Conservation (phyloP, 768 basidiomycete genomes). For the Cystofilobasidium macerans region DNA sequence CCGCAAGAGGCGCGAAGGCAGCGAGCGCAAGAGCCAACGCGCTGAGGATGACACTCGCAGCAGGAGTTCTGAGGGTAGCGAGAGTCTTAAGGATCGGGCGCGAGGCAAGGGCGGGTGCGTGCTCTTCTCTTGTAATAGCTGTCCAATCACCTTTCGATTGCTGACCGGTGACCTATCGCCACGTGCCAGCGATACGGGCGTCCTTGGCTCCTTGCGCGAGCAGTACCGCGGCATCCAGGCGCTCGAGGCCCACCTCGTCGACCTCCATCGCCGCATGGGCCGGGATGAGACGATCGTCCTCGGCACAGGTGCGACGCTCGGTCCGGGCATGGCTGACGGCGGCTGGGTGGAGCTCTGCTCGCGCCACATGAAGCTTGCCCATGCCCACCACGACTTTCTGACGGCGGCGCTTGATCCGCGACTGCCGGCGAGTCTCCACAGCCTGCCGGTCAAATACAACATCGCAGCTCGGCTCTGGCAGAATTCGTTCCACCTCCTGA, state of each 20-base stretch:
- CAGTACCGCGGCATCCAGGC: slow-evolving; percentile 66
- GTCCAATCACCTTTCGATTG: background rate
- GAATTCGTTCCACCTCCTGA: slow-evolving; percentile 74
- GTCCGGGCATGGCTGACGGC: slow-evolving; percentile 31
- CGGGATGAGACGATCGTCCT: slow-evolving; percentile 40
- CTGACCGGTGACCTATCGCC: slow-evolving; percentile 32
- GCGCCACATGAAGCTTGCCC: slow-evolving; percentile 82
- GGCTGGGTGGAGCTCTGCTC: slow-evolving; percentile 41
- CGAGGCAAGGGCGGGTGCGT: slow-evolving; percentile 38
- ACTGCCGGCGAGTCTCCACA: slow-evolving; percentile 76
- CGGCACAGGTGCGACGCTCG: slow-evolving; percentile 15
- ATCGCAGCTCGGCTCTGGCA: slow-evolving; percentile 90
- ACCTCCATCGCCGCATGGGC: slow-evolving; percentile 63
- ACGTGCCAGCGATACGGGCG: slow-evolving; percentile 58
- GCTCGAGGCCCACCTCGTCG: slow-evolving; percentile 65
- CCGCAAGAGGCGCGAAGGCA: slow-evolving; percentile 36
- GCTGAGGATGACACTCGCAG: slow-evolving; percentile 30
- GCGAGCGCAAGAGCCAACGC: slow-evolving; percentile 32
- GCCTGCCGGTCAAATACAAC: slow-evolving; percentile 87
- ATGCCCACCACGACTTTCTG: slow-evolving; percentile 79
- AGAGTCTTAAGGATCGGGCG: slow-evolving; percentile 39
- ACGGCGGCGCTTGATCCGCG: slow-evolving; percentile 72
- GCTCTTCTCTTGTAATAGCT: background rate
- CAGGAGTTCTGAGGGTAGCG: slow-evolving; percentile 38
- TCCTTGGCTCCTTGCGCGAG: slow-evolving; percentile 41